Evolutionary conservation across 768 basidiomycete genomes (phyloP).

Genomic region (Suillus discolor): DNA sequence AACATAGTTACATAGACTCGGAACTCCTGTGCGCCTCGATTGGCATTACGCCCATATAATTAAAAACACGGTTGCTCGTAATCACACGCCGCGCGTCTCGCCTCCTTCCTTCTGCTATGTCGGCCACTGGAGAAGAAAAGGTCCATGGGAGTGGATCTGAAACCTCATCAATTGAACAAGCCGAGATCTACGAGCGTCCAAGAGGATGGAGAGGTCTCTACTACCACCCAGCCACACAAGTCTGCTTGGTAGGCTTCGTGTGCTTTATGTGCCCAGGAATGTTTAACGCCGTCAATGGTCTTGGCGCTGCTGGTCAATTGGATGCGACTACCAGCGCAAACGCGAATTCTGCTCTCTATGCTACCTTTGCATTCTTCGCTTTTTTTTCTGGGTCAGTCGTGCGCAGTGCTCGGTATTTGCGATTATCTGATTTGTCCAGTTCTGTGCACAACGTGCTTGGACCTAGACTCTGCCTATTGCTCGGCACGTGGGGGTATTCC

Average conservation of each 20-base stretch:
- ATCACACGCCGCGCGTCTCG: not conserved
- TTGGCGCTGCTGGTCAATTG: constrained; percentile 79
- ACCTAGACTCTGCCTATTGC: constrained; percentile 66
- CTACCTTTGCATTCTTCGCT: constrained; percentile 59
- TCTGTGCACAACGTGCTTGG: constrained; percentile 83
- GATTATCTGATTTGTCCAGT: constrained; percentile 34
- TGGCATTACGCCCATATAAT: constrained; percentile 5
- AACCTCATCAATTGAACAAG: not conserved
- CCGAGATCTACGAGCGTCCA: constrained; percentile 47
- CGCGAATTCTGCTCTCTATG: constrained; percentile 68
- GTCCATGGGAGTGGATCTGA: constrained; percentile 4
- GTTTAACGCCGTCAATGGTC: constrained; percentile 78
- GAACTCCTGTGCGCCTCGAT: not conserved
- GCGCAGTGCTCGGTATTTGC: not conserved
- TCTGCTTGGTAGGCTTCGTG: constrained; percentile 68
- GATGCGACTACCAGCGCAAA: constrained; percentile 69
- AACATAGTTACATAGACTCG: not conserved
- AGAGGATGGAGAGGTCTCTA: constrained; percentile 58
- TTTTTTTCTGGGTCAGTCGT: constrained; percentile 70
- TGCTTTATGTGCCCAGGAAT: constrained; percentile 65
- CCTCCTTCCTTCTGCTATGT: constrained; percentile 4
- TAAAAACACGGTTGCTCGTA: not conserved
- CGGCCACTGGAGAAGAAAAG: constrained; percentile 10
- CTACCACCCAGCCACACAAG: constrained; percentile 48
- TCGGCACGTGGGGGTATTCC: constrained; percentile 78